Percentiles rank a stretch among this genome's conserved stretches.
Conservation (phyloP, 768 basidiomycete genomes). For the Leucogyrophana mollusca region DNA sequence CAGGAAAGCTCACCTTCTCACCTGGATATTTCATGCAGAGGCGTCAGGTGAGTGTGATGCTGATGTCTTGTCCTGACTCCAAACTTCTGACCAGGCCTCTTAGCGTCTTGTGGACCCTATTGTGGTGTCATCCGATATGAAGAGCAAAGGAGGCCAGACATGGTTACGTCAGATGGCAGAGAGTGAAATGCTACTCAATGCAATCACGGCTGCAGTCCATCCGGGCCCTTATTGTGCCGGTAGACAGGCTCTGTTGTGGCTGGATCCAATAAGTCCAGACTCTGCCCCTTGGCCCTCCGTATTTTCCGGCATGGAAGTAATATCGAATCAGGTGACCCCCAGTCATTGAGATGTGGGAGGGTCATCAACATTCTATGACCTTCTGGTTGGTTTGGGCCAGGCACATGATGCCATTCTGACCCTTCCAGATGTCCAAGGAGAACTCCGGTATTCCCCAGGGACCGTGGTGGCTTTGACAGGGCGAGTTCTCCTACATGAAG, state of each 20-base stretch:
- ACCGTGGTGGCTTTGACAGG: slow-evolving; percentile 2
- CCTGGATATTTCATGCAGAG: no score
- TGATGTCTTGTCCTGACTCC: no score
- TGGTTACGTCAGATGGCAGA: slow-evolving; percentile 1
- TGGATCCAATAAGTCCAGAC: no score
- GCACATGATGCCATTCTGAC: neutral
- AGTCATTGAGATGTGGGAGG: slow-evolving; percentile 1
- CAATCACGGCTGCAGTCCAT: neutral
- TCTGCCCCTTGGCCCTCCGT: neutral
- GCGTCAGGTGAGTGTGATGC: no score
- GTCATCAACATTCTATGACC: neutral
- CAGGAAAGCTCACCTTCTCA: no score
- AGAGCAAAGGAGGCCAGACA: neutral
- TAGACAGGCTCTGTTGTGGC: no score
- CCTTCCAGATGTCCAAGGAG: neutral
- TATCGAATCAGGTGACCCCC: slow-evolving; percentile 2
- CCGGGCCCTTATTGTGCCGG: neutral
- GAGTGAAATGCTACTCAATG: neutral
- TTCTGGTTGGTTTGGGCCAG: slow-evolving; percentile 6
- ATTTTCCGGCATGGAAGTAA: slow-evolving; percentile 1
- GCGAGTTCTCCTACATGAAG: slow-evolving; percentile 1
- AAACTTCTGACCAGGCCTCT: no score
- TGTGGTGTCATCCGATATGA: no score
- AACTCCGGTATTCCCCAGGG: neutral
- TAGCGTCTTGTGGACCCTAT: no score